phyloP scores from a whole-genome alignment of 495 filamentous ascomycete species.

The Neurospora sp. region DNA sequence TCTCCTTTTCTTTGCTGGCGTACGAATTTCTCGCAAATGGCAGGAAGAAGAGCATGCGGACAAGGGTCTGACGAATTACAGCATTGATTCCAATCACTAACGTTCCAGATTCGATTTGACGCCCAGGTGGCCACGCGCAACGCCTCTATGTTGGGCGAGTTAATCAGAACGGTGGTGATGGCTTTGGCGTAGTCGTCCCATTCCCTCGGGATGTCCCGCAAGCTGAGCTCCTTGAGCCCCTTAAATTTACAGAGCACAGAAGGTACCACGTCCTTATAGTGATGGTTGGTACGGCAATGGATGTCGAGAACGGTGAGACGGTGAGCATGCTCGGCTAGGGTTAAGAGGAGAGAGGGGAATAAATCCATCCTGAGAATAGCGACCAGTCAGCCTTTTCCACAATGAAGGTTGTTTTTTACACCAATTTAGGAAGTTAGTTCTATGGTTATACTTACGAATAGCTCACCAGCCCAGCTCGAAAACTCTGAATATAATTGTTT shows the following conservation, averaged over 20 bases:
- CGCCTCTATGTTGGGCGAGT: background rate
- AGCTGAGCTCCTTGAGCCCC: background rate
- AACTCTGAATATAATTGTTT: background rate
- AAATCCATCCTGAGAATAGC: background rate
- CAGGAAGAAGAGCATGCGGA: background rate
- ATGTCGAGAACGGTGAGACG: background rate
- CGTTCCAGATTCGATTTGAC: background rate
- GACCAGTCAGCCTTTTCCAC: background rate
- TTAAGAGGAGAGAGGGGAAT: background rate
- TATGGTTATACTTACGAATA: background rate
- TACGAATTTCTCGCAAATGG: background rate
- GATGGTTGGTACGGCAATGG: background rate
- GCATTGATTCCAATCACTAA: background rate
- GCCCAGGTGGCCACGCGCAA: background rate
- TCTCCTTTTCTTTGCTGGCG: background rate
- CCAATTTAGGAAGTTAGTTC: background rate
- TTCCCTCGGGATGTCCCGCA: background rate
- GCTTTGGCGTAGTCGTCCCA: background rate
- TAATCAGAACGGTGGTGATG: background rate
- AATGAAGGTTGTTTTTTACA: background rate
- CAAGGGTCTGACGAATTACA: background rate
- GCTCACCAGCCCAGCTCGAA: background rate
- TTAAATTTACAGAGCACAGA: background rate
- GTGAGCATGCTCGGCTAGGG: background rate
- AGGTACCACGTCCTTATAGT: background rate